Base-by-base conservation (phyloP, 2,329 filamentous ascomycete species). In the Colletotrichum neosansevieriae region DNA sequence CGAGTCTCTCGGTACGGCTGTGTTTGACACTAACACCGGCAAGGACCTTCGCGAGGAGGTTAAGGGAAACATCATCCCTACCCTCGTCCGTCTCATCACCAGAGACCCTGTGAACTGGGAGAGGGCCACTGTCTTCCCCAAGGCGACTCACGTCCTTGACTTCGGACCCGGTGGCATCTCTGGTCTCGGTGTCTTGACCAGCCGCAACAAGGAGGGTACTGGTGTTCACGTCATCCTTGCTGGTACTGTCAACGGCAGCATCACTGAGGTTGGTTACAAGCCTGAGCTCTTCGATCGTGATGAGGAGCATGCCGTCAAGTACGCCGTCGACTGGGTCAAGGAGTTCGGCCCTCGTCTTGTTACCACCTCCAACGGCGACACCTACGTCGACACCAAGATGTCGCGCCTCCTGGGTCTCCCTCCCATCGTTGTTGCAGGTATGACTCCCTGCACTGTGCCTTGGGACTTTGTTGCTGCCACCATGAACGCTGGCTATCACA, bases 171-270 rank as follows among this genome's bases (percentile, higher is more conserved):
- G 96, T 76, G 97, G 96, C 71, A 96, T 98, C 72, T 99, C 96
- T 24, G 97, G 97, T 72, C 90, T 99, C 21, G 97, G 96, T 76
- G 93, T 97, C 51, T 85, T 99, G 71, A 99, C 96, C 66, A 98
- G 97, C 86, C 93, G 96, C 75, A 99, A 98, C 87, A 99, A 99
- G 85, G 97, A 99, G 79, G 96, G 96, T 71, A 98, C 94, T 66
- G 96, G 96, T 75, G 96, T 99, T 40, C 94, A 95, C 70, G 94
- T 99, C 72, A 97, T 99, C 72, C 87, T 99, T 67, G 96, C 94
- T 49, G 96, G 97, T 71, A 88, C 94, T n/a, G 92, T 99, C 75
- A 93, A 95, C 75, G 95, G 95, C 58, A 94, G 94, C 19, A 92
- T 97, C 68, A 86, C 88, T 36, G 96, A 98, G 80, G 92, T 99